Base-by-base conservation (phyloP, 208 protist genomes). In the Acanthamoeba triangularis region DNA sequence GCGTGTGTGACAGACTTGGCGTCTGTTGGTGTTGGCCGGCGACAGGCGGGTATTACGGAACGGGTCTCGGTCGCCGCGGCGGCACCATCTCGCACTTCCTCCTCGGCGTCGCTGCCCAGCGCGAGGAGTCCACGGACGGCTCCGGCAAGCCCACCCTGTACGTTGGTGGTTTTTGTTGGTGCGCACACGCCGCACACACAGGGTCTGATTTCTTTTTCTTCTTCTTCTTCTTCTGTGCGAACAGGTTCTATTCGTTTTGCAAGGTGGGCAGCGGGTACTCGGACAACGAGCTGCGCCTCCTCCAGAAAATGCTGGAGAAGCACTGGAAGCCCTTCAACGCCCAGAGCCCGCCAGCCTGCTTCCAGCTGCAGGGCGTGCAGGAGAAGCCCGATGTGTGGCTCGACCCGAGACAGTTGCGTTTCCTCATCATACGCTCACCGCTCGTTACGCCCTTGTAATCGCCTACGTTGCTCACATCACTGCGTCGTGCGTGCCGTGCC, bases 311-410 rank as follows among this genome's bases (percentile, higher is more conserved):
- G 30, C 67, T 97, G 3, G 65, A 95, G 6, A 96, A 91, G 30
- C 91, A 97, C 69, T 97, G 96, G 96, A 67, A 61, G 33, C 37
- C 20, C 11, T 96, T 90, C 47, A 59, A n/a, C 11, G 61, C 37
- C 10, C n/a, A 28, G 13, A 84, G 61, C 7, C 95, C 96, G 16
- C 95, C 95, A 1, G 33, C 37, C 7, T 56, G 41, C 10, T 76
- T 97, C 84, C 94, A 95, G 90, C 90, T 94, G 28, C 90, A 94
- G 61, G 67, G 72, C 30, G 33, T 90, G 0, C 90, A 94, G 37
- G 96, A 97, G n/a, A 88, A 90, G 74, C 96, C 96, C 0, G 96
- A 97, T 37, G 94, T 97, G 30, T 97, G 91, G 90, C 96, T 97
- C 30, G 90, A 97, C 18, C 96, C 96, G 11, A 44, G 59, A 23